Percentiles rank a stretch among this genome's conserved stretches.
Evolutionary conservation across 768 basidiomycete genomes (phyloP).

Genomic region (Boletellus ananiceps): DNA sequence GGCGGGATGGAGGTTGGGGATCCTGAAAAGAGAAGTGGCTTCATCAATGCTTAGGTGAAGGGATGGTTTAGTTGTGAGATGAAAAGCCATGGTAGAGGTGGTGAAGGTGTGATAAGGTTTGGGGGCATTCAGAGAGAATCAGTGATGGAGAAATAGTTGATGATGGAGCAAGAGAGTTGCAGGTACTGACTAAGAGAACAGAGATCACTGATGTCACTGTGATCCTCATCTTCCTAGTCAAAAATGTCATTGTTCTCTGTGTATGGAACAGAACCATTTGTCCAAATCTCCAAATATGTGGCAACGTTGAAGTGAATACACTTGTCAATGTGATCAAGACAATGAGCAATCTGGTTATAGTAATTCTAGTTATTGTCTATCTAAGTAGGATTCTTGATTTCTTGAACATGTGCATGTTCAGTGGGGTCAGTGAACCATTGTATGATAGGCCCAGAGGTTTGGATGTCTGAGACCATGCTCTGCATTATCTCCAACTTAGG

Average conservation of each 20-base stretch:
- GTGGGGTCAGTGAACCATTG: not conserved
- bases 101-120: slow-evolving; percentile 1
- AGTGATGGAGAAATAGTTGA: too few species aligned
- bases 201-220: not conserved
- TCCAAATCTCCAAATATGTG: not conserved
- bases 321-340: not conserved
- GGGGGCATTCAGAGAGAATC: not conserved
- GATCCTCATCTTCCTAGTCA: not conserved
- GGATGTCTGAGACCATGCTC: not conserved
- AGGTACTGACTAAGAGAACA: too few species aligned
- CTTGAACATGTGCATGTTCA: not conserved
- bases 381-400: not conserved
- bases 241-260: not conserved
- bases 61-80: slow-evolving; percentile 1
- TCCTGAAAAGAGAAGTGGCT: not conserved
- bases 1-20: not conserved
- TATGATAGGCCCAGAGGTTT: not conserved
- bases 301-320: not conserved
- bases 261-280: too few species aligned
- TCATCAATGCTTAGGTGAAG: slow-evolving; percentile 1
- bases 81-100: slow-evolving; percentile 1
- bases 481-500: slow-evolving; percentile 2
- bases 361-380: not conserved
- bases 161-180: too few species aligned
- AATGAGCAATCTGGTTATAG: not conserved